Percentiles rank a stretch among this genome's conserved stretches.
Conservation (phyloP, 2,329 filamentous ascomycete genomes). For the Macrophomina phaseolina region DNA sequence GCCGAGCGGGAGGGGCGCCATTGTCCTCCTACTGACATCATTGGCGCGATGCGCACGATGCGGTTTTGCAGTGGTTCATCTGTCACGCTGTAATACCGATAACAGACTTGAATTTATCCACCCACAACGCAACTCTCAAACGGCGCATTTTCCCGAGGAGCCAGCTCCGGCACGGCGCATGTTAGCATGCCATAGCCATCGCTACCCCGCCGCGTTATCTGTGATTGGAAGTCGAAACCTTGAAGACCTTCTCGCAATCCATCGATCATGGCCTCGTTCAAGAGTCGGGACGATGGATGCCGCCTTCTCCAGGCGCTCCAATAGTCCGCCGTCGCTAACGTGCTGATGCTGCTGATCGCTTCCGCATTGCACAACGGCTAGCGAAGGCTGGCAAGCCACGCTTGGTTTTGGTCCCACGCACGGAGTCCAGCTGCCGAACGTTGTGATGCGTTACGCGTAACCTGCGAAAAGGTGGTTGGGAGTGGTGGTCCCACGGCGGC, state of each 20-base stretch:
- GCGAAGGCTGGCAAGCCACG: slow-evolving; percentile 18
- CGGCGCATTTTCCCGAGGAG: not conserved
- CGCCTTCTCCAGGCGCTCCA: slow-evolving; percentile 10
- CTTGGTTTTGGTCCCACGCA: slow-evolving; percentile 3
- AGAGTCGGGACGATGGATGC: not conserved
- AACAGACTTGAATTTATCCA: not conserved
- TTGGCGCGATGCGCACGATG: slow-evolving; percentile 10
- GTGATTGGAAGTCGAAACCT: not conserved
- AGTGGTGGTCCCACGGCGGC: slow-evolving; percentile 4
- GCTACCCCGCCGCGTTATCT: not conserved
- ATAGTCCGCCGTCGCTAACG: slow-evolving; percentile 13
- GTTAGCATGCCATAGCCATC: not conserved
- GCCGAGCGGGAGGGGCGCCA: not conserved
- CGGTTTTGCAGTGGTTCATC: not conserved
- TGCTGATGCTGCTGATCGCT: slow-evolving; percentile 3
- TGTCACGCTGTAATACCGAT: not conserved
- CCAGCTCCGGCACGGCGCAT: not conserved
- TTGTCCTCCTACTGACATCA: not conserved
- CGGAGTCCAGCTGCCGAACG: slow-evolving; percentile 3
- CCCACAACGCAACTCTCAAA: not conserved
- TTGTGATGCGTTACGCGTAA: slow-evolving; percentile 4
- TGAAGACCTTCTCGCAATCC: not conserved
- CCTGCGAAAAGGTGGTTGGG: slow-evolving; percentile 12
- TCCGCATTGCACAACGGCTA: not conserved
- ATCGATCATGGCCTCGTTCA: not conserved